A percentile compares a stretch with the other conserved stretches of the same genome.
Evolutionary conservation across 345 rosid species (phyloP).

Genomic region (Ceriops zippeliana): DNA sequence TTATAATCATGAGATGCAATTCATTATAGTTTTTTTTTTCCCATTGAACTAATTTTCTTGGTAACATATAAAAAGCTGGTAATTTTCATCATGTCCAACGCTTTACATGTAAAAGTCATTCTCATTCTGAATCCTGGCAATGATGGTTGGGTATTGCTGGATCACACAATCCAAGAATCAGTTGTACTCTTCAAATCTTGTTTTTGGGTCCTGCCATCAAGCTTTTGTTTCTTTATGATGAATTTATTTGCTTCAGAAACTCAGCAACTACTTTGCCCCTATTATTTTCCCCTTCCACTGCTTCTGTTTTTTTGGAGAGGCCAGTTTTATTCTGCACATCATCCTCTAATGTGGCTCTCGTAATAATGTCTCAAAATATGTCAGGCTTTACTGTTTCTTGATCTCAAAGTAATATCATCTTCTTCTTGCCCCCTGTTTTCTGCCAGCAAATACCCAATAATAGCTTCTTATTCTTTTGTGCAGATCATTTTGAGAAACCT

Average conservation of each 20-base stretch:
- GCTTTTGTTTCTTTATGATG: background rate
- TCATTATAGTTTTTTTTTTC: background rate
- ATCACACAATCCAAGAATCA: too few species aligned
- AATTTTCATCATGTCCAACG: too few species aligned
- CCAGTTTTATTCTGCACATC: too few species aligned
- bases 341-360: too few species aligned
- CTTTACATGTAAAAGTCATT: too few species aligned
- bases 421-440: background rate
- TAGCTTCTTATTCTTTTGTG: slow-evolving; percentile 10
- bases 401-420: slow-evolving; percentile 5
- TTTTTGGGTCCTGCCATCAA: background rate
- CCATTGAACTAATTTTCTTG: too few species aligned
- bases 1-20: background rate
- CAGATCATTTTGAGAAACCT: slow-evolving; percentile 61
- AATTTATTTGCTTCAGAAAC: background rate
- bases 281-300: background rate
- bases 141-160: too few species aligned
- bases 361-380: background rate
- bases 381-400: background rate
- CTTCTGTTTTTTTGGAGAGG: background rate
- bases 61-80: too few species aligned
- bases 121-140: too few species aligned
- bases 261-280: background rate
- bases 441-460: background rate
- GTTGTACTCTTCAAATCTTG: too few species aligned